A percentile compares a stretch with the other conserved stretches of the same genome.
Conservation (phyloP, 192 early-diverging fungal genomes). For the Coemansia sp. region DNA sequence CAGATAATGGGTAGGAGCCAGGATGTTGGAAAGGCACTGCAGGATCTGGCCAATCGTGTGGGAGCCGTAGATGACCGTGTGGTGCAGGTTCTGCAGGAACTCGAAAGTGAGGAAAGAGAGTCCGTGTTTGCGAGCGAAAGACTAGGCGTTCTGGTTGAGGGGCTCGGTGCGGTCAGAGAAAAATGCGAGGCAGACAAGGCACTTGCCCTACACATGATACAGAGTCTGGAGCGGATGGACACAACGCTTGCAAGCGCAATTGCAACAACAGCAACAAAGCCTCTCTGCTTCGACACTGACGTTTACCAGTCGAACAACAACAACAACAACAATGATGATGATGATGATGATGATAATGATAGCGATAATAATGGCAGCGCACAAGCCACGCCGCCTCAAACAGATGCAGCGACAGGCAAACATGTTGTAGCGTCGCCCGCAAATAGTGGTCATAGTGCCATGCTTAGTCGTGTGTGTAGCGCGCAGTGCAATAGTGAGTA, state of each 20-base stretch:
- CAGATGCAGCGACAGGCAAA: background rate
- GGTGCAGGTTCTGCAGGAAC: conserved; percentile 8
- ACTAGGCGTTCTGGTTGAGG: conserved; percentile 11
- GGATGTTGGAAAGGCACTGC: conserved; percentile 4
- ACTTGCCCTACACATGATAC: conserved; percentile 5
- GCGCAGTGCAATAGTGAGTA: conserved; percentile 2
- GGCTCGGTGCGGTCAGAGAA: conserved; percentile 12
- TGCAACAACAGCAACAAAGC: background rate
- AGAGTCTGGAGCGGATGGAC: conserved; percentile 22
- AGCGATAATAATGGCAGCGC: background rate
- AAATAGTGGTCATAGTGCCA: background rate
- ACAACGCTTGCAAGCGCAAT: conserved; percentile 13
- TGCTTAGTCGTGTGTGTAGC: background rate
- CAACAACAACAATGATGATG: too few relatives aligned
- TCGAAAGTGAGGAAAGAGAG: background rate
- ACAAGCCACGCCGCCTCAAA: background rate
- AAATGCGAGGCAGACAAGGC: conserved; percentile 20
- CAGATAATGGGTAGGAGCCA: too few relatives aligned
- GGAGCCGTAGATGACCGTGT: conserved; percentile 5
- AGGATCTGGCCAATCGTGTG: conserved; percentile 4
- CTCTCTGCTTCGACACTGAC: background rate
- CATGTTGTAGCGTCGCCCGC: background rate
- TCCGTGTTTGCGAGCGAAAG: background rate
- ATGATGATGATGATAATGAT: too few relatives aligned
- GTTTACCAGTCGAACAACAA: background rate